Percentiles rank a stretch among this genome's conserved stretches.
phyloP scores from a whole-genome alignment of 2,329 filamentous ascomycete genomes.

The Madurella fahalii region DNA sequence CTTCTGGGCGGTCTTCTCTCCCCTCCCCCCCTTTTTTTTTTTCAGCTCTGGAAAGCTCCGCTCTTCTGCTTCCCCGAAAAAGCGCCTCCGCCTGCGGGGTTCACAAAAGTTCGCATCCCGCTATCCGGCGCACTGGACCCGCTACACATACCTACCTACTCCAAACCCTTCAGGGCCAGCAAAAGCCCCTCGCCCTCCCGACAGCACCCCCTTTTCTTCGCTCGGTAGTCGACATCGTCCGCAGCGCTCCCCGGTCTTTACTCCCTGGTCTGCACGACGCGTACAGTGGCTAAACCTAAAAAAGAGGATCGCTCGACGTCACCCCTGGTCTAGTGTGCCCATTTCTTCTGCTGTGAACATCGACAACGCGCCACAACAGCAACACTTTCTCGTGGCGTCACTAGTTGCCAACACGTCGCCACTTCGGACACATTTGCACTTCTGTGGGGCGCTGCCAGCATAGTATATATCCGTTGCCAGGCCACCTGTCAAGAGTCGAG shows the following conservation, averaged over 20 bases:
- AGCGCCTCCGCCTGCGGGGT: constrained; percentile 9
- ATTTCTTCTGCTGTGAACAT: neutral
- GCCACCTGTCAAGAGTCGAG: neutral
- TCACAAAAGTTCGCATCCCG: constrained; percentile 9
- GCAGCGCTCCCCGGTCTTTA: too few species aligned
- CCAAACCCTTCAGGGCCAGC: neutral
- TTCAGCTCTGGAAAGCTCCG: constrained; percentile 1
- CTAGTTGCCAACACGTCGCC: constrained; percentile 6
- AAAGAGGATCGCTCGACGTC: neutral
- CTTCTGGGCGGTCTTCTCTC: too few species aligned
- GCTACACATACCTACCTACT: neutral
- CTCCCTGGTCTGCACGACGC: too few species aligned
- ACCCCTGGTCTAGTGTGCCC: neutral
- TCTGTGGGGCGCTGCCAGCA: constrained; percentile 4
- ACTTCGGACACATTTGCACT: constrained; percentile 11
- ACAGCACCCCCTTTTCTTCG: neutral
- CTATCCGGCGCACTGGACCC: neutral
- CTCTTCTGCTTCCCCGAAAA: neutral
- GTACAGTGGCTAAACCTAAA: too few species aligned
- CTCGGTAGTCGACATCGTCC: neutral
- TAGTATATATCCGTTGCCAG: constrained; percentile 8
- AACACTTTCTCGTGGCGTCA: constrained; percentile 4
- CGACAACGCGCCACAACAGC: constrained; percentile 1
- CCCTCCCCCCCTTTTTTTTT: neutral
- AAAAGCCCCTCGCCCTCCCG: neutral